Base-by-base conservation (phyloP, 108 stramenopile species). In the Conticribra weissflogii region DNA sequence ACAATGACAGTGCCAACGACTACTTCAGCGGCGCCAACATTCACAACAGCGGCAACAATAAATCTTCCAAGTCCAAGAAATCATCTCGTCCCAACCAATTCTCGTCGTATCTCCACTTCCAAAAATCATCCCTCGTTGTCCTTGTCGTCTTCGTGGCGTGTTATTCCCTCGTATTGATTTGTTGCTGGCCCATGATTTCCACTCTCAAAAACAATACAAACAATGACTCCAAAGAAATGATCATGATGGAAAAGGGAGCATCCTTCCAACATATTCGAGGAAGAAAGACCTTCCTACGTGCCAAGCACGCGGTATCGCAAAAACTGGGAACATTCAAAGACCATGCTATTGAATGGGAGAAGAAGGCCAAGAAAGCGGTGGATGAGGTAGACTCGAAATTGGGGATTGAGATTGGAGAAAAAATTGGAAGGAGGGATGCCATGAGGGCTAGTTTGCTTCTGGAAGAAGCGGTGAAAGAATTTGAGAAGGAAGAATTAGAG, bases 261-360 rank as follows among this genome's bases (percentile, higher is more conserved):
- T 61, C 59, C 31, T 75, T 75, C 54, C 58, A 67, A 32, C 49
- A 67, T 59, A 47, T 75, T 17, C 74, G 74, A 25, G 74, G 74
- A n/a, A 58, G 74, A 5, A 27, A 54, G 4, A 31, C 54, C 31
- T 65, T 67, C 25, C 29, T 61, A 18, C 18, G 19, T 3, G 66
- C 47, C 5, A 46, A 54, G 21, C 24, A 54, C 12, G 55, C 59
- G 33, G 50, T 51, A 21, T 3, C 50, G 50, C 17, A 51, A 17
- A n/a, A 54, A 62, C 45, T 75, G 19, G 74, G 74, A 3, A 61
- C 56, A 12, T 28, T 75, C 24, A 60, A 60, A 59, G 31, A 75
- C 29, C 59, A 51, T 2, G 74, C 74, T 1, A 45, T 61, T 0
- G 30, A 51, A 46, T 75, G 74, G 74, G 65, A 75, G 29, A 50